These are phyloP conservation scores for Pseudonectria foliicola DNA, from an alignment of 2,329 filamentous ascomycete genomes.

Conservation along the genomic window DNA sequence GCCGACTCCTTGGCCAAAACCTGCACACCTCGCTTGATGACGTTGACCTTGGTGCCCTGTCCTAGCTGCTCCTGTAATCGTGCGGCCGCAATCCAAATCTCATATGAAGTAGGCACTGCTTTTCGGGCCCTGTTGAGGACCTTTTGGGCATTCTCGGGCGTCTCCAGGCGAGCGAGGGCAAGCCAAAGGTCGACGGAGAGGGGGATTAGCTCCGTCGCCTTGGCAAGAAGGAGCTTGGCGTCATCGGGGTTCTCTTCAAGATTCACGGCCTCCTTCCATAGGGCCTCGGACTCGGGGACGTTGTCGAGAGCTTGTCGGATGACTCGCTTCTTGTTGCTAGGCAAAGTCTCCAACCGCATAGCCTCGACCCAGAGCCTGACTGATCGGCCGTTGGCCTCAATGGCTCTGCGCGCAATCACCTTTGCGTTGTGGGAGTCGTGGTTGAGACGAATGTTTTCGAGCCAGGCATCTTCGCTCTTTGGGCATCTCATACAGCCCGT, in stretches of 20 bases:
- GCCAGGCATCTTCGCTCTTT: slow-evolving; percentile 90
- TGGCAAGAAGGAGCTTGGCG: slow-evolving; percentile 81
- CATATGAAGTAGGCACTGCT: slow-evolving; percentile 84
- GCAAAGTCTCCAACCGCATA: slow-evolving; percentile 81
- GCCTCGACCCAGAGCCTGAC: slow-evolving; percentile 92
- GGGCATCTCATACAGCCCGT: slow-evolving; percentile 86
- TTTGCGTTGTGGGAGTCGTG: slow-evolving; percentile 82
- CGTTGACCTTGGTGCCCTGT: slow-evolving; percentile 70
- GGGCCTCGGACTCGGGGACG: slow-evolving; percentile 84
- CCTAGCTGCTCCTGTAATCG: slow-evolving; percentile 84
- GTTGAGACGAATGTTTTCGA: slow-evolving; percentile 91
- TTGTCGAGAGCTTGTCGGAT: slow-evolving; percentile 86
- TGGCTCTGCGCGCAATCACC: slow-evolving; percentile 87
- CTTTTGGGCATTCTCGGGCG: slow-evolving; percentile 84
- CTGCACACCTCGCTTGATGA: slow-evolving; percentile 92
- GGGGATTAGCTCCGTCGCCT: slow-evolving; percentile 92
- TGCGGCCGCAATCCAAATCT: slow-evolving; percentile 94
- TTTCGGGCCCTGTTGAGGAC: slow-evolving; percentile 94
- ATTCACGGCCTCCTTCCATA: slow-evolving; percentile 99
- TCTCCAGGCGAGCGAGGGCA: slow-evolving; percentile 82
- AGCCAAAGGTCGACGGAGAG: slow-evolving; percentile 93
- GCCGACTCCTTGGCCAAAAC: slow-evolving; percentile 83
- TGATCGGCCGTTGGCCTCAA: slow-evolving; percentile 83
- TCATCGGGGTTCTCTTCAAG: slow-evolving; percentile 85
- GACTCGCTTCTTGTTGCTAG: slow-evolving; percentile 83